These are phyloP conservation scores for Coemansia sp. DNA, from an alignment of 192 early-diverging fungal genomes.

Conservation along the genomic window DNA sequence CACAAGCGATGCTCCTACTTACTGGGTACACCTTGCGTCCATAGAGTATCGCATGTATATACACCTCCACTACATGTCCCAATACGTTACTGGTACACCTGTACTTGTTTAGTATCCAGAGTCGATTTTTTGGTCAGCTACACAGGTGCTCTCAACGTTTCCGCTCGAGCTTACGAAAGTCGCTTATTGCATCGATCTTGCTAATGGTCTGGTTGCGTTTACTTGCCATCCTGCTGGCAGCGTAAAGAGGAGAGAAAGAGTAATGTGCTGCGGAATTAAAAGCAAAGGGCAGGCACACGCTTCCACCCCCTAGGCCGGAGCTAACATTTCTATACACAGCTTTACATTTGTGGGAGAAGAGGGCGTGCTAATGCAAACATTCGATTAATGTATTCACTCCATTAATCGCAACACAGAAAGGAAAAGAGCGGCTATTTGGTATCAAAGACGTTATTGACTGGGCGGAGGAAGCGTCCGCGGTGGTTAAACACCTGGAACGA, in stretches of 20 bases:
- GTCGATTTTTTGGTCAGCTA: no score
- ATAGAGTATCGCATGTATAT: constrained; percentile 30
- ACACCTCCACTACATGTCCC: constrained; percentile 41
- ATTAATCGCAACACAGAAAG: not conserved
- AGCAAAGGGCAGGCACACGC: not conserved
- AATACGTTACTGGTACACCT: no score
- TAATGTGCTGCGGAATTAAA: constrained; percentile 5
- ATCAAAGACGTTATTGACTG: not conserved
- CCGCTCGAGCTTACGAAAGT: constrained; percentile 32
- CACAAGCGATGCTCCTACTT: not conserved
- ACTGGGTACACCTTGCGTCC: constrained; percentile 41
- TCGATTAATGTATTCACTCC: not conserved
- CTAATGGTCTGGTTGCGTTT: constrained; percentile 9
- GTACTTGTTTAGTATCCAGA: not conserved
- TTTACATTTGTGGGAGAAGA: not conserved
- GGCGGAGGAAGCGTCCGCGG: constrained; percentile 46
- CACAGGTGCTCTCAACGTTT: not conserved
- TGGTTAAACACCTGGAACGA: constrained; percentile 54
- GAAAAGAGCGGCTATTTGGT: not conserved
- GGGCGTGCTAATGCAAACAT: not conserved
- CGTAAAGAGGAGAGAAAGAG: not conserved
- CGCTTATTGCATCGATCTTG: constrained; percentile 39
- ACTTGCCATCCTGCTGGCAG: not conserved
- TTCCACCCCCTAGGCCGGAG: not conserved
- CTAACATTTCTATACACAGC: not conserved